Evolutionary conservation across 805 yeast species (phyloP).

Genomic region (Teunomyces barrocoloradensis): DNA sequence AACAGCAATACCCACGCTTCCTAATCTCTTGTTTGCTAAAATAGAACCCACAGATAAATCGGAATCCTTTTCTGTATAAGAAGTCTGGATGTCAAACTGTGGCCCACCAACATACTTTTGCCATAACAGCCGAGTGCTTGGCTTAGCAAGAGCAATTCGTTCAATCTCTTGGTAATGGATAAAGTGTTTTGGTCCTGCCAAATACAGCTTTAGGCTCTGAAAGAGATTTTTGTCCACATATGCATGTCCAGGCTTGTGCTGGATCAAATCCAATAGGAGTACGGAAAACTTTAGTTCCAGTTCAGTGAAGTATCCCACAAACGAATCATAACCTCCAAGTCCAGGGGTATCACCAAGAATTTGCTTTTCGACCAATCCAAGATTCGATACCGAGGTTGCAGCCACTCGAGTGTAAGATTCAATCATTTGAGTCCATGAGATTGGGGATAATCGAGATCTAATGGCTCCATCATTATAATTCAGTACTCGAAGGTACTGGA

Average conservation of each 20-base stretch:
- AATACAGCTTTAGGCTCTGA: neutral
- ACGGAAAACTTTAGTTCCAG: neutral
- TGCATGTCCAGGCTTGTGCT: neutral
- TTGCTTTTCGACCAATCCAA: neutral
- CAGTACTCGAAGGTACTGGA: neutral
- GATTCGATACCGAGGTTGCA: neutral
- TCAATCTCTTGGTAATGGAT: neutral
- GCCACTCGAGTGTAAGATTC: neutral
- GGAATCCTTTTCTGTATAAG: neutral
- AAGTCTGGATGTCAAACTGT: neutral
- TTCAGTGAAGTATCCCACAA: neutral
- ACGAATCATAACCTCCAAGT: neutral
- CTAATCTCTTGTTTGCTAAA: neutral
- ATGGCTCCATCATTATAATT: neutral
- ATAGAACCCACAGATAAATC: neutral
- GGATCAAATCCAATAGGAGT: neutral
- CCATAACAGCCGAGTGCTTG: neutral
- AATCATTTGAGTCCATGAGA: neutral
- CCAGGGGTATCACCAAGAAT: neutral
- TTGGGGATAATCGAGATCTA: neutral
- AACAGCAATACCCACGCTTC: neutral
- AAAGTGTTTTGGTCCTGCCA: constrained; percentile 1
- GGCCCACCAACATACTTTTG: neutral
- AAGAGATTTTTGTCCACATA: neutral
- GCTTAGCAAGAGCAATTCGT: neutral